Evolutionary conservation across 371 early-diverging fungal genomes (phyloP).

Genomic region (Mucor saturninus): DNA sequence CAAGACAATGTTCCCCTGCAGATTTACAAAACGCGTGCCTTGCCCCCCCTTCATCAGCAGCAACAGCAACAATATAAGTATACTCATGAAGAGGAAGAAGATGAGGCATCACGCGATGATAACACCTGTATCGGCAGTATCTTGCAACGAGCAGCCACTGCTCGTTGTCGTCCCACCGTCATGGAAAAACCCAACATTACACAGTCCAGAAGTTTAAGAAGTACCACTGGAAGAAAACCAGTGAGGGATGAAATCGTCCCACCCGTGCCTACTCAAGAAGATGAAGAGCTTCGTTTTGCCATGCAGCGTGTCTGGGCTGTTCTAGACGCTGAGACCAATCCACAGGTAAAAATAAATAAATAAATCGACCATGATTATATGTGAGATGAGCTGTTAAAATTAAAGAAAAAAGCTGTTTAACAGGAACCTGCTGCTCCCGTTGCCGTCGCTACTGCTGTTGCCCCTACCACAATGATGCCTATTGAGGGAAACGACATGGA

Average conservation of each 20-base stretch:
- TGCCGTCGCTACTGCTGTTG: background rate
- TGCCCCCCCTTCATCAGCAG: constrained; percentile 2
- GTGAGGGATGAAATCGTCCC: constrained; percentile 14
- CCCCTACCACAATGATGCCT: no score
- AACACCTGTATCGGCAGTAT: constrained; percentile 33
- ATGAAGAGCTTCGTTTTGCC: constrained; percentile 39
- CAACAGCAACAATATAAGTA: background rate
- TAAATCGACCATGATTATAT: background rate
- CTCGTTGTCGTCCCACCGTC: constrained; percentile 13
- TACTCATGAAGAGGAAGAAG: background rate
- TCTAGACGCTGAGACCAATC: constrained; percentile 11
- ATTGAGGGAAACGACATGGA: background rate
- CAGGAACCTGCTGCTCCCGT: background rate
- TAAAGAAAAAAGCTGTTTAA: background rate
- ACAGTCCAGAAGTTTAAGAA: constrained; percentile 25
- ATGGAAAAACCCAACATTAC: constrained; percentile 14
- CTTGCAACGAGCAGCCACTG: constrained; percentile 28
- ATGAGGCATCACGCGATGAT: constrained; percentile 40
- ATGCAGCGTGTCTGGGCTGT: constrained; percentile 42
- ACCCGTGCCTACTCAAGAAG: constrained; percentile 21
- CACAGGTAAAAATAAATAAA: background rate
- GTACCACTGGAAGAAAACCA: constrained; percentile 2
- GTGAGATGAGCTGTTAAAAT: no score
- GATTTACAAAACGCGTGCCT: constrained; percentile 21
- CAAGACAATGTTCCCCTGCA: constrained; percentile 31